These are phyloP conservation scores for Eucalyptus albens DNA, from an alignment of 345 rosid genomes.

Conservation along the genomic window DNA sequence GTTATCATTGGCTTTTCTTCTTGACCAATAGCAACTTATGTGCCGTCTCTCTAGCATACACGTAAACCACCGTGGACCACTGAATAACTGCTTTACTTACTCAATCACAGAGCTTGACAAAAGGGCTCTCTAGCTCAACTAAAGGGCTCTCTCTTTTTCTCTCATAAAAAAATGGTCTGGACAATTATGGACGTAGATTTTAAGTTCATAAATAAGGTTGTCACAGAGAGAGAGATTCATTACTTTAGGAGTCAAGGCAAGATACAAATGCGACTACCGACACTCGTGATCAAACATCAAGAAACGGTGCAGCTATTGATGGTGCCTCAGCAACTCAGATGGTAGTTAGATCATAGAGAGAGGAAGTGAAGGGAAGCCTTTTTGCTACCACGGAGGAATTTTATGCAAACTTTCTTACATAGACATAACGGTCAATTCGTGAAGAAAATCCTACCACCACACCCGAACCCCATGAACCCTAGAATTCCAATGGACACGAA, in stretches of 20 bases:
- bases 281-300: background rate
- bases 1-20: background rate
- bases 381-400: background rate
- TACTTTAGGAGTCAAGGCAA: background rate
- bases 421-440: background rate
- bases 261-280: background rate
- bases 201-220: background rate
- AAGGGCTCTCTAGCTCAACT: background rate
- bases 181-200: background rate
- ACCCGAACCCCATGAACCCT: background rate
- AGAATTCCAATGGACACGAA: background rate
- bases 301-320: background rate
- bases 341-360: background rate
- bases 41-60: background rate
- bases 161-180: background rate
- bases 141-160: background rate
- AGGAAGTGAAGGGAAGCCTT: background rate
- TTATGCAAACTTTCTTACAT: background rate
- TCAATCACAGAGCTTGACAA: background rate
- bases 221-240: background rate
- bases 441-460: background rate
- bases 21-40: background rate
- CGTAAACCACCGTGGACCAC: background rate
- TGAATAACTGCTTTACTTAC: background rate
- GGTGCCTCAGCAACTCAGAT: background rate